These are phyloP conservation scores for Candida orba DNA, from an alignment of 805 yeast genomes.

Conservation along the genomic window DNA sequence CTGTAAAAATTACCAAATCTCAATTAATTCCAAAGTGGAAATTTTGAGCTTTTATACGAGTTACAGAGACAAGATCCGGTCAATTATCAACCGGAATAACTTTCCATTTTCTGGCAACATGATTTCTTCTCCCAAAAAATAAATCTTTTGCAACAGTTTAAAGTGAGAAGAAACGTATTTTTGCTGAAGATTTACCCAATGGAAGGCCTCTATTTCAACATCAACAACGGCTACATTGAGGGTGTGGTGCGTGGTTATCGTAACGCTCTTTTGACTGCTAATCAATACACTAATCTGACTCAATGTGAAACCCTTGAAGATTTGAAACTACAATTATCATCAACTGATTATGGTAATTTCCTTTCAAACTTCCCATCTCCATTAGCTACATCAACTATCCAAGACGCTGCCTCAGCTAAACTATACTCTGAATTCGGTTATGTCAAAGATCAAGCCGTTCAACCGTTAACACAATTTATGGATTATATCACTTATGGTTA, in stretches of 20 bases:
- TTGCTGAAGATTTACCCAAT: constrained; percentile 29
- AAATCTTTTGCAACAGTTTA: neutral
- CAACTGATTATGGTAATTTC: constrained; percentile 94
- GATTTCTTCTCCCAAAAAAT: neutral
- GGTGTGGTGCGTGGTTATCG: constrained; percentile 94
- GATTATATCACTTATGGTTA: constrained; percentile 93
- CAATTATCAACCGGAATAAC: too few relatives aligned
- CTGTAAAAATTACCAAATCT: neutral
- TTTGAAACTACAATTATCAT: constrained; percentile 84
- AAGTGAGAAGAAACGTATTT: neutral
- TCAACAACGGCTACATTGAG: constrained; percentile 84
- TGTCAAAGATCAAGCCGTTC: constrained; percentile 75
- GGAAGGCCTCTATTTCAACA: constrained; percentile 93
- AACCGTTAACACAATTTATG: constrained; percentile 73
- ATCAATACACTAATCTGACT: constrained; percentile 85
- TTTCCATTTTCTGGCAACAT: too few relatives aligned
- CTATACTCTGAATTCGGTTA: constrained; percentile 80
- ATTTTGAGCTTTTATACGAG: too few relatives aligned
- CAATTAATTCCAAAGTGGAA: too few relatives aligned
- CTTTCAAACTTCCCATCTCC: constrained; percentile 75
- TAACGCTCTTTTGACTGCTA: constrained; percentile 65
- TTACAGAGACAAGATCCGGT: too few relatives aligned
- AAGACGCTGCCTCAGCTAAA: constrained; percentile 66
- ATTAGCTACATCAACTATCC: constrained; percentile 82
- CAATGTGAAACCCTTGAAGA: constrained; percentile 96